Evolutionary conservation across 345 rosid genomes (phyloP).

Genomic region (Arabidopsis arenosa): DNA sequence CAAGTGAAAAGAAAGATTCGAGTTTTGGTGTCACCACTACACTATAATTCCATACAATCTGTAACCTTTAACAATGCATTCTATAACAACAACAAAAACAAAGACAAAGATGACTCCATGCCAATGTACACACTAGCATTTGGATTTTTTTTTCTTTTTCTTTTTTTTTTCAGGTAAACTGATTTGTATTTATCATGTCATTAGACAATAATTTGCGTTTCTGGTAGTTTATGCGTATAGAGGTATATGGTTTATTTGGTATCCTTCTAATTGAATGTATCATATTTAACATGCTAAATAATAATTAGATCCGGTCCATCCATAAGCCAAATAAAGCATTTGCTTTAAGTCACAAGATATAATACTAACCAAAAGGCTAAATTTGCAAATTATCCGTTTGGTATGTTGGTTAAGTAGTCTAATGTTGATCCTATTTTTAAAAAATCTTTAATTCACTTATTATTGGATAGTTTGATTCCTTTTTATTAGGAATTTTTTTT

Average conservation of each 20-base stretch:
- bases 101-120: neutral
- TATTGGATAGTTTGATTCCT: no score
- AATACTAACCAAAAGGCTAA: no score
- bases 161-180: neutral
- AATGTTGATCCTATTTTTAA: no score
- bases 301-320: no score
- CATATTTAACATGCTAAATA: neutral
- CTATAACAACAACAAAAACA: neutral
- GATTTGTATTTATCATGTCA: neutral
- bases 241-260: neutral
- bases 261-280: neutral
- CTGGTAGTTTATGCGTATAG: neutral
- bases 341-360: no score
- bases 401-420: no score
- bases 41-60: neutral
- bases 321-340: no score
- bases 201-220: neutral
- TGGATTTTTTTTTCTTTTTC: neutral
- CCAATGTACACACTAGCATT: neutral
- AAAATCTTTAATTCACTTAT: no score
- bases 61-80: slow-evolving; percentile 11
- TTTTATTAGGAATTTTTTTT: no score
- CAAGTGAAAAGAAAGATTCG: neutral
- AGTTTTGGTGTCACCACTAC: slow-evolving; percentile 12
- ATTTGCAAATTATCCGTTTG: no score